These are phyloP conservation scores for Cornus florida DNA, from an alignment of 148 eudicot genomes.

Conservation along the genomic window DNA sequence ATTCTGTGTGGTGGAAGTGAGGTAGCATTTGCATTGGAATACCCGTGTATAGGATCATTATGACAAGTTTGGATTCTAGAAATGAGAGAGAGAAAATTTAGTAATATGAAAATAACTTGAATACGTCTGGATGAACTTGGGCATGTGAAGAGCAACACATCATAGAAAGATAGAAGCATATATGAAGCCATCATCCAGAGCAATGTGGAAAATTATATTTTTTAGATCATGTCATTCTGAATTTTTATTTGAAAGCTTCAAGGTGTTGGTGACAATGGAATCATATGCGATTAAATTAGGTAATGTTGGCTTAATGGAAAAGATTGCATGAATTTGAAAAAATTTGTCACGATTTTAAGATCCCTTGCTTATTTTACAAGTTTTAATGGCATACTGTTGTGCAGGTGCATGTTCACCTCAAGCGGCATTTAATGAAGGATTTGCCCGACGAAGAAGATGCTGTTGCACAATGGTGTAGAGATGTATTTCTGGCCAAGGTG, in stretches of 20 bases:
- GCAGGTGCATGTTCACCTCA: constrained; percentile 88
- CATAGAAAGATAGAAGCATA: constrained; percentile 2
- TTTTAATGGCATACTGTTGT: constrained; percentile 4
- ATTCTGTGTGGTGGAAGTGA: background rate
- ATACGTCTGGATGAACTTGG: background rate
- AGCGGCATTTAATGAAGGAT: constrained; percentile 78
- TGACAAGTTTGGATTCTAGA: background rate
- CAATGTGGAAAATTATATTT: background rate
- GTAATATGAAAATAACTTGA: background rate
- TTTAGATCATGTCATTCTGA: background rate
- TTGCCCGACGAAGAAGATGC: constrained; percentile 83
- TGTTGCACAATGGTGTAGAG: constrained; percentile 97
- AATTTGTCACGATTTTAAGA: background rate
- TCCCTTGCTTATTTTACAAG: background rate
- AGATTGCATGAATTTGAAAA: background rate
- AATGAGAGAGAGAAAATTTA: background rate
- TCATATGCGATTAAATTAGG: background rate
- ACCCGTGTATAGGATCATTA: background rate
- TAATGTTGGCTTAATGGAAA: background rate
- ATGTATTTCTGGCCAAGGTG: constrained; percentile 82
- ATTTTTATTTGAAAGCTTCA: background rate
- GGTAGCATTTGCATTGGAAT: background rate
- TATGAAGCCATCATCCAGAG: background rate
- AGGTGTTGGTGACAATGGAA: background rate
- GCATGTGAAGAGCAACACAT: background rate